These are phyloP conservation scores for Phaeosphaeriaceae sp. DNA, from an alignment of 2,329 filamentous ascomycete species.

Conservation along the genomic window DNA sequence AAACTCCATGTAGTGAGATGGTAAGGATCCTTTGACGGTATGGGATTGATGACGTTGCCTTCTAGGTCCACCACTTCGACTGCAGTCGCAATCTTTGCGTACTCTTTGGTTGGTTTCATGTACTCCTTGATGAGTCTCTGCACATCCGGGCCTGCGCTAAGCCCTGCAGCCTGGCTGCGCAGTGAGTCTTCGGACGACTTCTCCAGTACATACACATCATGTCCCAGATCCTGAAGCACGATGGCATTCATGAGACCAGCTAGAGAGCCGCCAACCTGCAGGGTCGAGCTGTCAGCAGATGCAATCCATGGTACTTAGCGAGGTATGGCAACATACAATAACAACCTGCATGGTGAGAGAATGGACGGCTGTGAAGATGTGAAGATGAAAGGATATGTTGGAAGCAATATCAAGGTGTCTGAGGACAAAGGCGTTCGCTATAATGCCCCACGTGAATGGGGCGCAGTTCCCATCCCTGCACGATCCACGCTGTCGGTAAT, in stretches of 20 bases:
- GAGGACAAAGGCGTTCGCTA: background rate
- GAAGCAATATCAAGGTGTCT: background rate
- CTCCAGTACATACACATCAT: background rate
- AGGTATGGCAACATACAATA: constrained; percentile 1
- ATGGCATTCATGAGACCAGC: background rate
- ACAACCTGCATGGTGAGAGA: background rate
- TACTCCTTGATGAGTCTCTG: background rate
- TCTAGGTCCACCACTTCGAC: background rate
- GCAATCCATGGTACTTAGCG: constrained; percentile 7
- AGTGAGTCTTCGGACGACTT: background rate
- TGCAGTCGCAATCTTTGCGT: background rate
- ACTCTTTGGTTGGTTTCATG: background rate
- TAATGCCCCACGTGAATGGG: background rate
- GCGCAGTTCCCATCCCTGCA: background rate
- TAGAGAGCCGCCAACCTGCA: background rate
- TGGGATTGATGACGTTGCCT: background rate
- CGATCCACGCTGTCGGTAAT: too few relatives aligned
- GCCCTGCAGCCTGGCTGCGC: background rate
- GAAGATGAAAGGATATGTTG: background rate
- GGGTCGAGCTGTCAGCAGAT: background rate
- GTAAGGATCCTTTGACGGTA: background rate
- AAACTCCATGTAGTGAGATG: constrained; percentile 10
- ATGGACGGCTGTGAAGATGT: background rate
- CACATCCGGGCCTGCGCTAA: background rate
- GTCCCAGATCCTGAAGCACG: background rate